A percentile compares a stretch with the other conserved stretches of the same genome.
phyloP scores from a whole-genome alignment of 371 early-diverging fungal species.

The Apophysomyces elegans region DNA sequence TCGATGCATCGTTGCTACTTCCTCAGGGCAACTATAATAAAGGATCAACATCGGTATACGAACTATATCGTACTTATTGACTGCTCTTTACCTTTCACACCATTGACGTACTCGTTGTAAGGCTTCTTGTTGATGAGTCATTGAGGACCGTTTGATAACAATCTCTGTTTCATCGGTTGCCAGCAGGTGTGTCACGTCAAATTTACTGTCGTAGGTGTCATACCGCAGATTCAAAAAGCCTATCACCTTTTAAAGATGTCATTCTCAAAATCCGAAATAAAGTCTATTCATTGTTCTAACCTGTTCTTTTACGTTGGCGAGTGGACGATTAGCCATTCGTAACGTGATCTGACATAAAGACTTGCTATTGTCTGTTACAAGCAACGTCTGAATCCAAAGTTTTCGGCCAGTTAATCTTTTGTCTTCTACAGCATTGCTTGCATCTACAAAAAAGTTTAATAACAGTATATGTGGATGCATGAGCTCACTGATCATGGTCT shows the following conservation, averaged over 20 bases:
- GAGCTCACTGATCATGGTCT: constrained; percentile 4
- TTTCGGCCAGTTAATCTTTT: constrained; percentile 19
- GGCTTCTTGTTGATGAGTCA: constrained; percentile 16
- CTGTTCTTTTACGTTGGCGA: constrained; percentile 22
- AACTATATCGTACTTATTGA: too few relatives aligned
- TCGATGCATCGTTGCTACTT: background rate
- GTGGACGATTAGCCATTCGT: constrained; percentile 21
- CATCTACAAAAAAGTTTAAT: background rate
- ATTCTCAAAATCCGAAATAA: background rate
- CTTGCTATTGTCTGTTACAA: constrained; percentile 36
- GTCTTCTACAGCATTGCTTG: background rate
- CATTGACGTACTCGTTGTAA: constrained; percentile 17
- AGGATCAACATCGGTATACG: too few relatives aligned
- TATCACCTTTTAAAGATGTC: constrained; percentile 26
- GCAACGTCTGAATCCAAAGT: constrained; percentile 30
- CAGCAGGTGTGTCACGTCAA: constrained; percentile 30
- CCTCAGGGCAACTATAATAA: background rate
- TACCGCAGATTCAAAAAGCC: constrained; percentile 36
- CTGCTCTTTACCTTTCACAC: constrained; percentile 17
- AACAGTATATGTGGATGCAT: too few relatives aligned
- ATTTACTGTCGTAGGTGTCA: constrained; percentile 38
- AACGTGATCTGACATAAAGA: constrained; percentile 36
- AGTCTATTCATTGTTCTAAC: constrained; percentile 11
- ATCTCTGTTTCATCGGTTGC: constrained; percentile 39
- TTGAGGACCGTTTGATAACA: constrained; percentile 18